A percentile compares a stretch with the other conserved stretches of the same genome.
Evolutionary conservation across 164 flowering plant species (phyloP).

Genomic region (Tetrastigma voinierianum): DNA sequence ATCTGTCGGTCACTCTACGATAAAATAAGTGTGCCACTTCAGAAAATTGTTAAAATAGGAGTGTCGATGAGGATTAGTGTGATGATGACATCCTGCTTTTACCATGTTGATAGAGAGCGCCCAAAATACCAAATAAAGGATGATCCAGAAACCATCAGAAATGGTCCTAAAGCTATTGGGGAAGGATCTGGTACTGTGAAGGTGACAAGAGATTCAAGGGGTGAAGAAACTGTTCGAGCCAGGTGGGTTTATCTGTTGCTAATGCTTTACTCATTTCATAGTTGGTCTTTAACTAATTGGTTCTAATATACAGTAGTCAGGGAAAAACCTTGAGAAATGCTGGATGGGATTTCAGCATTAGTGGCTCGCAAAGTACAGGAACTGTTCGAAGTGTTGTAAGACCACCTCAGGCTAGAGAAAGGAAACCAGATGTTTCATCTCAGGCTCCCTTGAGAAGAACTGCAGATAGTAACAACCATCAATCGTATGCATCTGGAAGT

Average conservation of each 20-base stretch:
- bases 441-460: conserved; percentile 43
- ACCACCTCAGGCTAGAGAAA: conserved; percentile 70
- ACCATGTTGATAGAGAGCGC: conserved; percentile 60
- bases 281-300: conserved; percentile 13
- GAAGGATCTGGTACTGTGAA: conserved; percentile 75
- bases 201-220: conserved; percentile 51
- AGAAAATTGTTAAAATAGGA: not conserved
- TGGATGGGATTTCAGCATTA: conserved; percentile 93
- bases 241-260: conserved; percentile 45
- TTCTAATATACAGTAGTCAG: conserved; percentile 34
- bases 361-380: conserved; percentile 56
- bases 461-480: conserved; percentile 38
- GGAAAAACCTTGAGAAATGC: conserved; percentile 54
- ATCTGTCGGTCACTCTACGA: not conserved
- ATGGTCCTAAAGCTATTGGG: conserved; percentile 41
- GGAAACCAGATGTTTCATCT: conserved; percentile 44
- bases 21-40: not conserved
- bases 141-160: conserved; percentile 46
- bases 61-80: not conserved
- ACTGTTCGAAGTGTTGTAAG: conserved; percentile 54
- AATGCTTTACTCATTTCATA: conserved; percentile 4
- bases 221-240: conserved; percentile 61
- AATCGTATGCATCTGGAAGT: conserved; percentile 43
- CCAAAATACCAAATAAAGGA: conserved; percentile 77
- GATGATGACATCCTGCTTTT: conserved; percentile 6